Evolutionary conservation across 2,329 filamentous ascomycete species (phyloP), one percentile per base, ranked within the genome.

Genomic region (Penicillium sp.): DNA sequence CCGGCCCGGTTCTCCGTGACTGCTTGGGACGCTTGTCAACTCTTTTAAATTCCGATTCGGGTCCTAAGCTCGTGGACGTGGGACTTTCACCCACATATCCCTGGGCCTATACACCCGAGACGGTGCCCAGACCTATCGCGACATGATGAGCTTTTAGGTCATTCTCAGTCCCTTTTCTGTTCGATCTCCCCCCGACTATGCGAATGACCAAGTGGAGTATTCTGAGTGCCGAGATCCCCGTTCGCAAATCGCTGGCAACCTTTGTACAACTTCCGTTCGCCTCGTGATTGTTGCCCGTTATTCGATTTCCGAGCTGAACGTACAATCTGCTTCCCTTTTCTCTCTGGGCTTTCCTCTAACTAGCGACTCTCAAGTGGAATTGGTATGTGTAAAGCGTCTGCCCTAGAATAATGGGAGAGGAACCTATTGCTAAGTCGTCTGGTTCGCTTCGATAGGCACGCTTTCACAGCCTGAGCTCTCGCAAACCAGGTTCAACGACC

Each of bases 131-230:
- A 52, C 58, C 59, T 52, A 68, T 69, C 66, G 63, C 63, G 59
- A 61, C 49, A 67, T 70, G 64, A 44, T 63, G 57, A 54, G 54
- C 55, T 57, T 61, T 52, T 70, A 67, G 62, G 54, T 43, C 31
- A 40, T 34, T 60, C 59, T 49, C 46, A 47, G 46, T 53, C 42
- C 47, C 39, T 50, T 56, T 36, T 47, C 55, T 24, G 38, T 45
- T 60, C 50, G 43, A 46, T 58, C 49, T 55, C 54, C 50, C 50
- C 57, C 53, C 54, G 47, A 55, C 42, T 52, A 60, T 49, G 56
- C 59, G 43, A 62, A 49, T 50, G 56, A 47, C 40, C 55, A 47
- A 52, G 50, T 50, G 59, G 55, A 61, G 49, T 56, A 57, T 60
- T 61, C 58, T 46, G 58, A 57, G 55, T 29, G 29, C 31, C 38